phyloP scores from a whole-genome alignment of 2,329 filamentous ascomycete species.

The Pseudogymnoascus sp. region DNA sequence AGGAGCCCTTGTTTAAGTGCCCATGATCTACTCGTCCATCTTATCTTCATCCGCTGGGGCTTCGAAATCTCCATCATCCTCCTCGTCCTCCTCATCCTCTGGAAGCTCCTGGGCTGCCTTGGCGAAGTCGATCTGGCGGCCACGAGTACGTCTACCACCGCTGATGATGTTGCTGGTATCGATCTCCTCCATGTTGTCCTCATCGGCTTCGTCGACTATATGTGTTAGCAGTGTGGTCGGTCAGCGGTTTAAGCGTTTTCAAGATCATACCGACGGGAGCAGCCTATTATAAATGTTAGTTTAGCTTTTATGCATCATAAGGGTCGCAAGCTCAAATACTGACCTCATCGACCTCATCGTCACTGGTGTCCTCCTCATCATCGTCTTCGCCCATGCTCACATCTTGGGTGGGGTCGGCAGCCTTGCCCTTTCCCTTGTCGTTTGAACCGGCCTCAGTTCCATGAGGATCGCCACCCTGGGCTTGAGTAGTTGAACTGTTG shows the following conservation, averaged over 20 bases:
- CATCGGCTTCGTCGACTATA: conserved; percentile 63
- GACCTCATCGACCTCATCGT: conserved; percentile 61
- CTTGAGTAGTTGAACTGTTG: conserved; percentile 34
- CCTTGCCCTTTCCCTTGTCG: conserved; percentile 87
- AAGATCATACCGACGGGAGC: conserved; percentile 25
- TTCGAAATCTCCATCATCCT: conserved; percentile 64
- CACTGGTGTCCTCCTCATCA: conserved; percentile 60
- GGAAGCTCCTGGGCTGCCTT: conserved; percentile 78
- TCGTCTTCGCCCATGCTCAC: conserved; percentile 59
- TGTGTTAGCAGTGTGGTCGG: conserved; percentile 23
- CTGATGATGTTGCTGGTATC: conserved; percentile 80
- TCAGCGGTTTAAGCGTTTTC: conserved; percentile 23
- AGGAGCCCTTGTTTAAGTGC: not conserved
- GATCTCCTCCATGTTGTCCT: conserved; percentile 84
- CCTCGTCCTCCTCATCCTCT: conserved; percentile 70
- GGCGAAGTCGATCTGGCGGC: conserved; percentile 86
- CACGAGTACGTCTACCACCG: conserved; percentile 76
- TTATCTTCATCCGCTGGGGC: conserved; percentile 57
- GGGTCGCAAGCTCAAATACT: conserved; percentile 26
- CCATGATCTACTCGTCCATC: conserved; percentile 52
- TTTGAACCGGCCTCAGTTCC: conserved; percentile 40
- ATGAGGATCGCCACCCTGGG: conserved; percentile 29
- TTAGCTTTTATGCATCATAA: not conserved
- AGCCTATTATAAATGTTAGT: conserved; percentile 18
- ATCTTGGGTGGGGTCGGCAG: conserved; percentile 46